Evolutionary conservation across 2,329 filamentous ascomycete genomes (phyloP).

Genomic region (Aspergillus sp.): DNA sequence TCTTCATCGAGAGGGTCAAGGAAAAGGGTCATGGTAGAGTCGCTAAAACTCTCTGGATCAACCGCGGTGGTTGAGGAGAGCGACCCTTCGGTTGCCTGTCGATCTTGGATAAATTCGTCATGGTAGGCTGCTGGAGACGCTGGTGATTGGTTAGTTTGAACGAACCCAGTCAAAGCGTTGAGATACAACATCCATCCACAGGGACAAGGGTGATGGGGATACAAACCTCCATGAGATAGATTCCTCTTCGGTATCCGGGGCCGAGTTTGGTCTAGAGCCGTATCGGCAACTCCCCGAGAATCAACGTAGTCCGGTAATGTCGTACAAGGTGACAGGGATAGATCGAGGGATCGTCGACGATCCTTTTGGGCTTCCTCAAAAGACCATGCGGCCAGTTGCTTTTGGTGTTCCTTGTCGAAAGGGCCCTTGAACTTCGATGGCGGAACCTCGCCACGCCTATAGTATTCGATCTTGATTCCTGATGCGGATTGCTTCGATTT

Average conservation of each 20-base stretch:
- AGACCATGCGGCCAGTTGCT: slow-evolving; percentile 45
- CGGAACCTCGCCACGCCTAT: slow-evolving; percentile 48
- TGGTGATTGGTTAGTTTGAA: slow-evolving; percentile 17
- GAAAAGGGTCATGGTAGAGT: slow-evolving; percentile 37
- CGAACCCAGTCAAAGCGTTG: neutral
- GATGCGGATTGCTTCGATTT: slow-evolving; percentile 21
- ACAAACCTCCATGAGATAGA: slow-evolving; percentile 21
- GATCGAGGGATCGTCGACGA: slow-evolving; percentile 35
- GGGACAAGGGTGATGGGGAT: neutral
- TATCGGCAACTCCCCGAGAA: slow-evolving; percentile 23
- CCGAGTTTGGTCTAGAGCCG: slow-evolving; percentile 18
- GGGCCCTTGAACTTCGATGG: slow-evolving; percentile 51
- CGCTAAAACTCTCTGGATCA: slow-evolving; percentile 34
- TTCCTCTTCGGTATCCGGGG: slow-evolving; percentile 15
- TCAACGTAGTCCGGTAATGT: slow-evolving; percentile 26
- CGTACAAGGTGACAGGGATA: slow-evolving; percentile 40
- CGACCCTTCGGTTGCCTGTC: slow-evolving; percentile 28
- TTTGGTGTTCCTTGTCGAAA: slow-evolving; percentile 47
- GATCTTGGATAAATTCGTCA: slow-evolving; percentile 24
- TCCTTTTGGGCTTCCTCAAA: slow-evolving; percentile 39
- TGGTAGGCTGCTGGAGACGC: slow-evolving; percentile 22
- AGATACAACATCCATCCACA: neutral
- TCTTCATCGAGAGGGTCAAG: slow-evolving; percentile 29
- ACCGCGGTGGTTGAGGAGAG: slow-evolving; percentile 39
- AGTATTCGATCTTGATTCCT: slow-evolving; percentile 48